These are phyloP conservation scores for Fragaria iinumae DNA, from an alignment of 306 rosid genomes.

Conservation along the genomic window DNA sequence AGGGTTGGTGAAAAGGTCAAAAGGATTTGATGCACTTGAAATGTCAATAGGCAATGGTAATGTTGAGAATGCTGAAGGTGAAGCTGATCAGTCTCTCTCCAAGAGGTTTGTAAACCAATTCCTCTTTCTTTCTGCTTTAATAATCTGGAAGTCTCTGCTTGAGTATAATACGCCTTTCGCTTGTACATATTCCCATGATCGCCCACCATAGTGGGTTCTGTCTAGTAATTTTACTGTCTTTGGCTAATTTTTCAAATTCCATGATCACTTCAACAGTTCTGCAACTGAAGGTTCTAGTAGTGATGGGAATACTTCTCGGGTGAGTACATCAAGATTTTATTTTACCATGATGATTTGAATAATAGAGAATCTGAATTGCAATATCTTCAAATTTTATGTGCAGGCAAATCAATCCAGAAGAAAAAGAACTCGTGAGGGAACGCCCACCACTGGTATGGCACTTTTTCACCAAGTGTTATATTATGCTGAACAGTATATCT, in stretches of 20 bases:
- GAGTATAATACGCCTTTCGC: neutral
- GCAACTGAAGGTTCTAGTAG: slow-evolving; percentile 84
- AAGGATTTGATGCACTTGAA: slow-evolving; percentile 88
- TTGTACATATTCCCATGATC: neutral
- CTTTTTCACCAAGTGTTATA: slow-evolving; percentile 33
- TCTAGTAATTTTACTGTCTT: neutral
- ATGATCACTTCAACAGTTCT: slow-evolving; percentile 47
- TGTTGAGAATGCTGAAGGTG: slow-evolving; percentile 59
- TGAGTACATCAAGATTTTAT: slow-evolving; percentile 31
- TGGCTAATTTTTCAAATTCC: slow-evolving; percentile 30
- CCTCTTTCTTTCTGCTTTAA: slow-evolving; percentile 1
- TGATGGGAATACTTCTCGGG: slow-evolving; percentile 72
- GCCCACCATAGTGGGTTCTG: slow-evolving; percentile 6
- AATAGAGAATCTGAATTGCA: slow-evolving; percentile 7
- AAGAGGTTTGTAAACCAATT: slow-evolving; percentile 58
- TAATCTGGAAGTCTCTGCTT: neutral
- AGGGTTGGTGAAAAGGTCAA: slow-evolving; percentile 72
- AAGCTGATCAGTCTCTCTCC: slow-evolving; percentile 54
- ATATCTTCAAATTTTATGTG: slow-evolving; percentile 37
- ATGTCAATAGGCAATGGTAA: slow-evolving; percentile 87
- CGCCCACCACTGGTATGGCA: slow-evolving; percentile 70
- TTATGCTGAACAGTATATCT: slow-evolving; percentile 27
- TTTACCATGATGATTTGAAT: neutral
- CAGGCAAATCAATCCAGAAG: slow-evolving; percentile 69
- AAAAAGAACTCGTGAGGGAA: slow-evolving; percentile 80